These are phyloP conservation scores for Cryphonectria parasitica DNA, from an alignment of 2,329 filamentous ascomycete genomes.

Conservation along the genomic window DNA sequence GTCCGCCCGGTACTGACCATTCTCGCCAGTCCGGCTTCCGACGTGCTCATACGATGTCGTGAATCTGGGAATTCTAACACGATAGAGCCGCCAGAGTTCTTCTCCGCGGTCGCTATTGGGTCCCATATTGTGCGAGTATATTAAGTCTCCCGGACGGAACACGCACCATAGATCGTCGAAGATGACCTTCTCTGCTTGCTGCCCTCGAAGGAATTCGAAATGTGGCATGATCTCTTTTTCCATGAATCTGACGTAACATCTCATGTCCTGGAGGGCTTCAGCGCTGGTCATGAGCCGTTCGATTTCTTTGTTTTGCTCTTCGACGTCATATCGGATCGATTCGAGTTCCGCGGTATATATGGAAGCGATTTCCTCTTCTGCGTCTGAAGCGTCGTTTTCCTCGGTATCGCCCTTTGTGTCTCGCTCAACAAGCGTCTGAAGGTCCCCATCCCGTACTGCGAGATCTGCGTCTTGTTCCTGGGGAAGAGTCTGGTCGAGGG, in stretches of 20 bases:
- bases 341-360: background rate
- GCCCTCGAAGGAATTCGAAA: slow-evolving; percentile 4
- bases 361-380: background rate
- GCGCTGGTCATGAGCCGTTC: slow-evolving; percentile 8
- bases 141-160: slow-evolving; percentile 20
- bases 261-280: slow-evolving; percentile 17
- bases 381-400: no score
- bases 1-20: background rate
- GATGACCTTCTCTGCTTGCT: slow-evolving; percentile 8
- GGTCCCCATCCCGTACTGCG: no score
- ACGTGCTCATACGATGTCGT: background rate
- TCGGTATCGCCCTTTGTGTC: no score
- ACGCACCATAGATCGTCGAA: slow-evolving; percentile 25
- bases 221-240: slow-evolving; percentile 15
- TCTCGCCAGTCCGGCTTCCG: background rate
- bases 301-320: slow-evolving; percentile 14
- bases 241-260: slow-evolving; percentile 22
- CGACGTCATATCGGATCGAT: slow-evolving; percentile 4
- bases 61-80: slow-evolving; percentile 13
- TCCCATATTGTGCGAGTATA: slow-evolving; percentile 18
- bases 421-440: no score
- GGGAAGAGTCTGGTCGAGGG: no score
- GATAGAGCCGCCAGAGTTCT: slow-evolving; percentile 17
- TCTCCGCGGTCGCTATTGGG: slow-evolving; percentile 17
- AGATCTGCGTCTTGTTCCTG: no score